These are phyloP conservation scores for Fraxinus velutina DNA, from an alignment of 305 asterid genomes.

Conservation along the genomic window DNA sequence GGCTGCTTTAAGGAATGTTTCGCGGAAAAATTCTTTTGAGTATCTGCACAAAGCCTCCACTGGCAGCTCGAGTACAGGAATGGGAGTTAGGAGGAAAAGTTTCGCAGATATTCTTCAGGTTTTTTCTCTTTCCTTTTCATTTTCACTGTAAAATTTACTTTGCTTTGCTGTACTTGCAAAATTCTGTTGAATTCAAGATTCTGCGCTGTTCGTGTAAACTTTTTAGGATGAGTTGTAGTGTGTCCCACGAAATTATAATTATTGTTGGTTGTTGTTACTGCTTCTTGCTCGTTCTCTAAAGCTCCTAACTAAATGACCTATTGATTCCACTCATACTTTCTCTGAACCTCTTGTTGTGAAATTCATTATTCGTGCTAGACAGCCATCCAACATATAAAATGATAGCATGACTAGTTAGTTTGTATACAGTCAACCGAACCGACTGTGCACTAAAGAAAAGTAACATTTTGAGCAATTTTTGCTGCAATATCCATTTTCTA, in stretches of 20 bases:
- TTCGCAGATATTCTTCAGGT: slow-evolving; percentile 95
- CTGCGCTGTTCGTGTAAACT: not conserved
- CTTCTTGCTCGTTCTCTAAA: not conserved
- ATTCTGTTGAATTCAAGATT: not conserved
- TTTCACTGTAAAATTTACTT: not conserved
- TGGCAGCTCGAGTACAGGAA: slow-evolving; percentile 42
- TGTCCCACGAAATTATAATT: not conserved
- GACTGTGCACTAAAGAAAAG: not conserved
- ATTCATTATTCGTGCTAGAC: not conserved
- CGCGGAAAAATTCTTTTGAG: slow-evolving; percentile 55
- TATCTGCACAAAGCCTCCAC: slow-evolving; percentile 35
- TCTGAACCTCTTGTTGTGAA: not conserved
- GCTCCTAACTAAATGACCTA: not conserved
- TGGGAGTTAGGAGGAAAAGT: slow-evolving; percentile 74
- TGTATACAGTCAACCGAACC: not conserved
- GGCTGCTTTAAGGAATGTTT: slow-evolving; percentile 56
- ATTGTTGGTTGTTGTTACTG: slow-evolving; percentile 1
- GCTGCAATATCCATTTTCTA: not conserved
- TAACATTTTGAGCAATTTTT: not conserved
- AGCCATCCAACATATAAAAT: not conserved
- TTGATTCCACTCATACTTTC: not conserved
- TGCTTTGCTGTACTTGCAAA: not conserved
- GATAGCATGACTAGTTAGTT: not conserved
- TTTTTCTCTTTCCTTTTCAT: slow-evolving; percentile 6
- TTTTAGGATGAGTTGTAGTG: not conserved